These are phyloP conservation scores for Diutina mesorugosa DNA, from an alignment of 1,139 yeast genomes.

Conservation along the genomic window DNA sequence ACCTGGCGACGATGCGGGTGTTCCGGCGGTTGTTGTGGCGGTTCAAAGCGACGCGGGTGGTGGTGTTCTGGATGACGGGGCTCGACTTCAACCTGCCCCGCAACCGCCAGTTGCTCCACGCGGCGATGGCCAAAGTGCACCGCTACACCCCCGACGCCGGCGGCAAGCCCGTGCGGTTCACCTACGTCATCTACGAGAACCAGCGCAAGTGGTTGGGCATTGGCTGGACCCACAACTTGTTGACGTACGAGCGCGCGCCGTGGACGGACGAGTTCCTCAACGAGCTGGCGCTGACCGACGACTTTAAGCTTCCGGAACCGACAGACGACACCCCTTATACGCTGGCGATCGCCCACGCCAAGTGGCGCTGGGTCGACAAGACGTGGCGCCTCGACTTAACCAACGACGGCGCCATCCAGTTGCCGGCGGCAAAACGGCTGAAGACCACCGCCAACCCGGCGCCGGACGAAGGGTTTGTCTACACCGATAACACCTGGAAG, in stretches of 20 bases:
- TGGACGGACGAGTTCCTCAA: slow-evolving; percentile 96
- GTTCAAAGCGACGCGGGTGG: slow-evolving; percentile 53
- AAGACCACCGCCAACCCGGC: slow-evolving; percentile 70
- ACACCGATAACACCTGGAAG: slow-evolving; percentile 89
- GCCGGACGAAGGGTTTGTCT: slow-evolving; percentile 75
- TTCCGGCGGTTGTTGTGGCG: slow-evolving; percentile 79
- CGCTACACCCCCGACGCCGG: slow-evolving; percentile 16
- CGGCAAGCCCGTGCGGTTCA: slow-evolving; percentile 64
- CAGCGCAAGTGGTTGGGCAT: slow-evolving; percentile 97
- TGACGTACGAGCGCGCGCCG: slow-evolving; percentile 86
- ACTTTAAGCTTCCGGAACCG: slow-evolving; percentile 70
- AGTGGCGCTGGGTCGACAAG: slow-evolving; percentile 92
- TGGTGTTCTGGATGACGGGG: slow-evolving; percentile 77
- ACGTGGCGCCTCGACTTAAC: slow-evolving; percentile 86
- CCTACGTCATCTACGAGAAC: slow-evolving; percentile 89
- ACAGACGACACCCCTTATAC: slow-evolving; percentile 11
- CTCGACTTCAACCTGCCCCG: slow-evolving; percentile 58
- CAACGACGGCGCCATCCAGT: slow-evolving; percentile 73
- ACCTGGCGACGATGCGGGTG: slow-evolving; percentile 73
- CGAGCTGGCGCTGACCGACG: slow-evolving; percentile 66
- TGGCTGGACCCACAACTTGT: slow-evolving; percentile 90
- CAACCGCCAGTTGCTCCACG: slow-evolving; percentile 36
- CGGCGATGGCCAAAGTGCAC: slow-evolving; percentile 50
- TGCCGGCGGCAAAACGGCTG: slow-evolving; percentile 47
- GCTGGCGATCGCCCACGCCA: slow-evolving; percentile 50